Base-by-base conservation (phyloP, 164 flowering plant species). In the Magnolia officinalis region DNA sequence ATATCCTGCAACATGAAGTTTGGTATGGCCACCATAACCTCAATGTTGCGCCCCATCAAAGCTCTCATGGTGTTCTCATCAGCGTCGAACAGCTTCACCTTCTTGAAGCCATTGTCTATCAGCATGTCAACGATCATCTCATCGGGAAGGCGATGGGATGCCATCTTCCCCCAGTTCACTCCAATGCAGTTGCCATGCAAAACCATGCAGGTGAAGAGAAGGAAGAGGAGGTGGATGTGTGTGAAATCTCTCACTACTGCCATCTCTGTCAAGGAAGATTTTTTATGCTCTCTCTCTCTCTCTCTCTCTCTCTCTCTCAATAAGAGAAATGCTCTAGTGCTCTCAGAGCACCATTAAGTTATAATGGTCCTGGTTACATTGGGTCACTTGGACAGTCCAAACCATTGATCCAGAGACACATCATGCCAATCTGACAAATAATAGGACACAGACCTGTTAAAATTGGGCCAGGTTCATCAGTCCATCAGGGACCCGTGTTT, bases 111-210 rank as follows among this genome's bases (percentile, higher is more conserved):
- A 78, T 92, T 94, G 0, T 85, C 85, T 23, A 19, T 81, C 69
- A 96, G 84, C 94, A 96, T 90, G 64, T 87, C 52, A 1, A 96
- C 98, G 16, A 94, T 90, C 72, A 76, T 88, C 6, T 86, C 81
- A 0, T 97, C 83, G 2, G 95, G 93, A 3, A 94, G 87, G 59
- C 77, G 88, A 83, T 91, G 91, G 6, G 87, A 86, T 5, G 95
- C 83, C 94, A 86, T 86, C 37, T 90, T 92, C 50, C 97, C 97
- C 98, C 97, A 94, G 84, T 94, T 94, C 76, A 94, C 92, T 50
- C 98, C 97, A 50, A 91, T 75, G 31, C 90, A 64, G n/a, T 14
- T 7, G 4, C 73, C 89, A 51, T n/a, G 69, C 6, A 31, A 29
- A 18, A 73, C 79, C 78, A 75, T 55, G 23, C 29, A 31, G 79